Conservation (phyloP, 495 filamentous ascomycete species). For the Trichoderma erinaceum region DNA sequence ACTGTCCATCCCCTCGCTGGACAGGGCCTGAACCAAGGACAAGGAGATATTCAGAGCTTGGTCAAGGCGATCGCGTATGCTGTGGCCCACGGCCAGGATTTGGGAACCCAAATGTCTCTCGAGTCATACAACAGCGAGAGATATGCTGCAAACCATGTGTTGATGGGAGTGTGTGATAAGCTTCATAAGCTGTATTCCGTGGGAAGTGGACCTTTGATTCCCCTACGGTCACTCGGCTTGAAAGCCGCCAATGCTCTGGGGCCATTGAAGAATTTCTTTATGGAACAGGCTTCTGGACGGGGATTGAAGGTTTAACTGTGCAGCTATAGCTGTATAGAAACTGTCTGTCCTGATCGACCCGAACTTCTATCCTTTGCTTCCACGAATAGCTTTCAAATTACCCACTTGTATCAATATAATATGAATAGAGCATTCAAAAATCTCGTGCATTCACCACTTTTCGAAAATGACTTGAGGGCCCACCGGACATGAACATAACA, state of each 20-base stretch:
- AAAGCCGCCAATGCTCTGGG: conserved; percentile 69
- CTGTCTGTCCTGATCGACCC: background rate
- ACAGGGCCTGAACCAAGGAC: conserved; percentile 90
- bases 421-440: background rate
- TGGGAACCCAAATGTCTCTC: conserved; percentile 64
- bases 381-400: background rate
- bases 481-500: background rate
- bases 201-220: conserved; percentile 67
- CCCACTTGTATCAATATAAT: background rate
- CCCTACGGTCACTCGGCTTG: conserved; percentile 69
- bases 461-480: background rate
- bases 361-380: background rate
- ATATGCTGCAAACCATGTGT: conserved; percentile 74
- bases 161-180: conserved; percentile 87
- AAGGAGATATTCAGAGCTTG: conserved; percentile 77
- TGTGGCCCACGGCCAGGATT: conserved; percentile 71
- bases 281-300: conserved; percentile 75
- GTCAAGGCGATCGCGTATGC: conserved; percentile 67
- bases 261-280: conserved; percentile 76
- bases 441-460: background rate
- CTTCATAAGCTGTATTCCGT: conserved; percentile 87
- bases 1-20: conserved; percentile 91
- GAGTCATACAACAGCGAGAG: conserved; percentile 73
- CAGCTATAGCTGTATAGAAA: background rate
- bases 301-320: conserved; percentile 29